Conservation (phyloP, 768 basidiomycete species). For the Saitozyma sp. region DNA sequence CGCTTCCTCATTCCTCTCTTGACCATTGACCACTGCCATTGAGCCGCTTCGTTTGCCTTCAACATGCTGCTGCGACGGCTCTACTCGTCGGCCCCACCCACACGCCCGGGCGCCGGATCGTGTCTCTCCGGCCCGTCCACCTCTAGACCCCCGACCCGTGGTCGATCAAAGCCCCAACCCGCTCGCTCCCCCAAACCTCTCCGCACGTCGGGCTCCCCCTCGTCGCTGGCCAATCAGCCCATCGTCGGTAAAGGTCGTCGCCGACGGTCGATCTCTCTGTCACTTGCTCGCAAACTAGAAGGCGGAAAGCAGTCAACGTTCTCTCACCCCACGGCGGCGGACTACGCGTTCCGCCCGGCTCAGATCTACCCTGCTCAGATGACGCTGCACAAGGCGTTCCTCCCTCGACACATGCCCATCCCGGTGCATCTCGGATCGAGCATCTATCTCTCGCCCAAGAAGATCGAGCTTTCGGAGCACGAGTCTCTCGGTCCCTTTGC, state of each 20-base stretch:
- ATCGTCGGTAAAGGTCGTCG: background rate
- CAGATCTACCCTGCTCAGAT: constrained; percentile 35
- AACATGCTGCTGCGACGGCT: constrained; percentile 26
- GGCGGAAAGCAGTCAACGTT: no score
- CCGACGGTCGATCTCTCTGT: background rate
- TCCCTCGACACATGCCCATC: constrained; percentile 33
- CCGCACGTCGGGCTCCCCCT: background rate
- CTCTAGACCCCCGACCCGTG: constrained; percentile 14
- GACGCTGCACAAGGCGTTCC: constrained; percentile 30
- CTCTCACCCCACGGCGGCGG: constrained; percentile 10
- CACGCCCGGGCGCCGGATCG: background rate
- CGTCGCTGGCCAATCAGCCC: background rate
- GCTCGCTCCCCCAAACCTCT: background rate
- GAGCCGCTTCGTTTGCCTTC: background rate
- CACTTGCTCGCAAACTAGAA: background rate
- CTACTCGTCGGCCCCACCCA: constrained; percentile 29
- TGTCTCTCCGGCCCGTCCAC: background rate
- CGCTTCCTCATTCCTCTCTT: constrained; percentile 1
- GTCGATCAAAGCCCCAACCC: constrained; percentile 20
- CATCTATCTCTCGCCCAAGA: constrained; percentile 17
- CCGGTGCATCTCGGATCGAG: constrained; percentile 28
- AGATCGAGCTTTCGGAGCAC: background rate
- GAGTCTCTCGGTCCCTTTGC: background rate
- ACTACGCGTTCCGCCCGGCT: constrained; percentile 23
- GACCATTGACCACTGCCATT: background rate